Conservation (phyloP, 2,329 filamentous ascomycete species). For the Cercospora zeae-maydis region DNA sequence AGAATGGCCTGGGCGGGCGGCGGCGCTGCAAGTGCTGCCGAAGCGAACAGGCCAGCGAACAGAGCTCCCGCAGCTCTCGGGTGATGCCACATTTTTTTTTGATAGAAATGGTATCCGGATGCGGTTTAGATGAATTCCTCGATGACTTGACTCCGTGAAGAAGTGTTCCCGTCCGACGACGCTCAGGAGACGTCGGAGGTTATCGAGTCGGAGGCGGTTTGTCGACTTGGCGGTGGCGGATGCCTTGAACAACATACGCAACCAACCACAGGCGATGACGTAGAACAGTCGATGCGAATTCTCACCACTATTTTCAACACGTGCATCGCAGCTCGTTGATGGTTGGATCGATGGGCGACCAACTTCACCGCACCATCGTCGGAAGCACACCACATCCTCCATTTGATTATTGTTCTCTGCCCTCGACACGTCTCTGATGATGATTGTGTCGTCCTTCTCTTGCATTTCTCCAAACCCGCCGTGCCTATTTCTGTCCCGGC, state of each 20-base stretch:
- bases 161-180: background rate
- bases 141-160: background rate
- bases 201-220: background rate
- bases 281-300: no score
- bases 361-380: background rate
- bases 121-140: background rate
- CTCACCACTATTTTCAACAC: background rate
- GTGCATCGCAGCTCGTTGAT: background rate
- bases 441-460: background rate
- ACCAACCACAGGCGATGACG: background rate
- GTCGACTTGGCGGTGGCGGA: background rate
- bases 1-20: constrained; percentile 11
- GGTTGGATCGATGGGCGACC: background rate
- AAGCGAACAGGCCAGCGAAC: constrained; percentile 6
- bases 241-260: background rate
- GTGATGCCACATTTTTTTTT: background rate
- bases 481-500: no score
- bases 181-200: background rate
- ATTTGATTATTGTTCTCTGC: no score
- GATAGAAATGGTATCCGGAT: background rate
- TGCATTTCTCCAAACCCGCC: background rate
- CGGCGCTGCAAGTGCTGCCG: constrained; percentile 8
- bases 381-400: background rate
- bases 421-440: background rate
- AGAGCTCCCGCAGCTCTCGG: background rate